Evolutionary conservation across 192 early-diverging fungal species (phyloP).

Genomic region (Phlyctochytrium arcticum): DNA sequence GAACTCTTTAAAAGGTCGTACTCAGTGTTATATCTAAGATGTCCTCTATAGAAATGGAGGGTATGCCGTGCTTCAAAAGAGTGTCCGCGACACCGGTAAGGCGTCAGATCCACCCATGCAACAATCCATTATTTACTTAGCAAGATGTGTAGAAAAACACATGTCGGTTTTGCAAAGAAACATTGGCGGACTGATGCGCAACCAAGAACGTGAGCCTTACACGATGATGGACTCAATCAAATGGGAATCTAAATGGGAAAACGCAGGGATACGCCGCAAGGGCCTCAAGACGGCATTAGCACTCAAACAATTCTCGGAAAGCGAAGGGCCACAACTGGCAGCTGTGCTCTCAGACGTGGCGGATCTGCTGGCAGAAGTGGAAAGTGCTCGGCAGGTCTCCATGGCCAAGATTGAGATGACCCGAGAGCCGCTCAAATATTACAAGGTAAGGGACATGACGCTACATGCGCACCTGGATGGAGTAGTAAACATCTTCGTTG

Average conservation of each 20-base stretch:
- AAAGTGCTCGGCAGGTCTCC: constrained; percentile 16
- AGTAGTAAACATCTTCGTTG: not conserved
- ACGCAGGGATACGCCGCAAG: constrained; percentile 30
- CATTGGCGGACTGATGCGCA: constrained; percentile 18
- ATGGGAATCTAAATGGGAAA: no score
- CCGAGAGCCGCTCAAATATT: constrained; percentile 32
- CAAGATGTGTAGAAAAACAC: constrained; percentile 23
- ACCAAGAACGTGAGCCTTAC: constrained; percentile 28
- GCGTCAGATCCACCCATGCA: not conserved
- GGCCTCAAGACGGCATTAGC: constrained; percentile 30
- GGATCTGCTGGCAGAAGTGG: constrained; percentile 26
- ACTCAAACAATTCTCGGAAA: constrained; percentile 30
- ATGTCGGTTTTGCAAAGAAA: constrained; percentile 10
- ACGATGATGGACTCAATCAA: not conserved
- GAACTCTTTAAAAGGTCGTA: no score
- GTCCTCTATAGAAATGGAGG: no score
- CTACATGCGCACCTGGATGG: not conserved
- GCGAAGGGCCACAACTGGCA: constrained; percentile 11
- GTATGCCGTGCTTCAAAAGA: constrained; percentile 10
- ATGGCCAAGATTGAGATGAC: constrained; percentile 26
- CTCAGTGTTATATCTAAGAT: no score
- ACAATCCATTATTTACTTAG: not conserved
- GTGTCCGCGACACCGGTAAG: constrained; percentile 18
- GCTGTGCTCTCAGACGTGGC: constrained; percentile 9
- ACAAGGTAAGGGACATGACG: constrained; percentile 8